Percentiles rank a stretch among this genome's conserved stretches.
These are phyloP conservation scores for Lachnellula occidentalis DNA, from an alignment of 2,329 filamentous ascomycete species.

Conservation along the genomic window DNA sequence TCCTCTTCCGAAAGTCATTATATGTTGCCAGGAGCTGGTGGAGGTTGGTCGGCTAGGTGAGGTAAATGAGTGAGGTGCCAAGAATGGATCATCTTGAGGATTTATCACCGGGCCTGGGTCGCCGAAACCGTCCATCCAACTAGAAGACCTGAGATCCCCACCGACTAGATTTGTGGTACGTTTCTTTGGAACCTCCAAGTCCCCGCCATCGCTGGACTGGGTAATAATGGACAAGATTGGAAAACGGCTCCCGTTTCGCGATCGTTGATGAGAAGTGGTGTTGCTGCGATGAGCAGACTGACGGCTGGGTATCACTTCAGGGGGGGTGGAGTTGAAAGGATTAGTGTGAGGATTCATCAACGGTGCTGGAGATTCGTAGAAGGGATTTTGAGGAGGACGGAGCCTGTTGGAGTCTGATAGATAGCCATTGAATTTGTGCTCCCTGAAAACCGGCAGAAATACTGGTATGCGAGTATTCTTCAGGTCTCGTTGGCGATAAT, in stretches of 20 bases:
- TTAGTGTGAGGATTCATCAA: conserved; percentile 21
- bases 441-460: conserved; percentile 22
- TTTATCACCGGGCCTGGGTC: conserved; percentile 14
- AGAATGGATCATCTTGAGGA: background rate
- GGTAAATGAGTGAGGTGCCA: background rate
- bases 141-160: background rate
- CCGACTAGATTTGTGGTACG: background rate
- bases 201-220: background rate
- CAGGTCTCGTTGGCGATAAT: conserved; percentile 27
- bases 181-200: background rate
- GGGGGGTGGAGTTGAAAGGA: conserved; percentile 26
- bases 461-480: conserved; percentile 25
- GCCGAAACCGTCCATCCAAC: conserved; percentile 18
- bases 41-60: background rate
- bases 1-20: conserved; percentile 12
- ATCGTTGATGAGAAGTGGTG: background rate
- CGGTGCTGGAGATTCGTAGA: conserved; percentile 16
- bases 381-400: conserved; percentile 11
- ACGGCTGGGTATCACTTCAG: conserved; percentile 14
- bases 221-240: background rate
- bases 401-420: conserved; percentile 25
- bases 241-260: background rate
- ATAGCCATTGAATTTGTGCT: conserved; percentile 29
- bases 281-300: background rate
- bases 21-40: conserved; percentile 15